These are phyloP conservation scores for Schizothecium vesticola DNA, from an alignment of 495 filamentous ascomycete genomes.

Conservation along the genomic window DNA sequence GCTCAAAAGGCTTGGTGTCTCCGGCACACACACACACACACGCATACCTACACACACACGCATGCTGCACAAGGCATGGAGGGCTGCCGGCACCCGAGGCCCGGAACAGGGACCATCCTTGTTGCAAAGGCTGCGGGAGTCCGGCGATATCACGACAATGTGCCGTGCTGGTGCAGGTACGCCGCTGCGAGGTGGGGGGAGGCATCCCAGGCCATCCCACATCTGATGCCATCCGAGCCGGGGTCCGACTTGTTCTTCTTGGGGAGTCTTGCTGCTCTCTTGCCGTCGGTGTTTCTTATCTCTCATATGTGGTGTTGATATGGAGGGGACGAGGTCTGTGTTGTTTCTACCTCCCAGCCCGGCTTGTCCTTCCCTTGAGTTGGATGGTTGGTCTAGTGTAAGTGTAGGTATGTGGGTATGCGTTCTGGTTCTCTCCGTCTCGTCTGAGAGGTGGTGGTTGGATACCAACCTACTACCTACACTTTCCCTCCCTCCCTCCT, in stretches of 20 bases:
- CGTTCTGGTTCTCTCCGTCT: background rate
- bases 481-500: background rate
- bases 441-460: background rate
- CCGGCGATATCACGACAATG: background rate
- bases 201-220: background rate
- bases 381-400: background rate
- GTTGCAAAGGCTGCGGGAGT: background rate
- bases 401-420: background rate
- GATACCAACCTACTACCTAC: background rate
- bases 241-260: background rate
- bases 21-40: conserved; percentile 8
- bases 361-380: background rate
- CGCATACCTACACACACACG: too few species aligned
- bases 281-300: background rate
- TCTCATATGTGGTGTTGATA: background rate
- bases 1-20: conserved; percentile 5
- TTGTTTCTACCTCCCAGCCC: background rate
- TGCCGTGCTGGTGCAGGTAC: background rate
- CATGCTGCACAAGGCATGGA: background rate
- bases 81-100: background rate
- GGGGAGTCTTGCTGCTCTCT: background rate
- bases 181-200: background rate
- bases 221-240: background rate
- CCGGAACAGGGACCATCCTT: conserved; percentile 7
- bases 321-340: background rate